Evolutionary conservation across 2,329 filamentous ascomycete species (phyloP).

Genomic region (Epichloe festucae): DNA sequence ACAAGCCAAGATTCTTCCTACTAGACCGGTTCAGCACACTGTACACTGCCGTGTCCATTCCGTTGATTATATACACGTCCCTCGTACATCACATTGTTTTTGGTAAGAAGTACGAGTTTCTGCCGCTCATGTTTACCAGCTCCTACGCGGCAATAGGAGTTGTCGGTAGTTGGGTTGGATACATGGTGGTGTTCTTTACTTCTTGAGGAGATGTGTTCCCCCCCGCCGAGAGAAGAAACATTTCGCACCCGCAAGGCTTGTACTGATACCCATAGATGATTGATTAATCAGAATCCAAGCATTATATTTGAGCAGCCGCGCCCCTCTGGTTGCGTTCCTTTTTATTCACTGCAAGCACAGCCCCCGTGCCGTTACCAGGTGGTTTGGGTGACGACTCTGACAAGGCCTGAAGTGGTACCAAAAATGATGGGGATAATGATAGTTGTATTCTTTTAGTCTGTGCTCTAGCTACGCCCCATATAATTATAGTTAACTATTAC

Average conservation of each 20-base stretch:
- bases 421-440: too few species aligned
- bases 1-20: slow-evolving; percentile 69
- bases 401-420: too few species aligned
- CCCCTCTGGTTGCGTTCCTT: not conserved
- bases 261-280: not conserved
- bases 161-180: slow-evolving; percentile 88
- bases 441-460: too few species aligned
- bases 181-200: slow-evolving; percentile 80
- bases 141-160: slow-evolving; percentile 91
- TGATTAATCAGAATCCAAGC: not conserved
- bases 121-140: slow-evolving; percentile 95
- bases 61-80: slow-evolving; percentile 79
- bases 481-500: too few species aligned
- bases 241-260: not conserved
- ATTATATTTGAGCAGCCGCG: too few species aligned
- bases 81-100: slow-evolving; percentile 74
- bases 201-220: slow-evolving; percentile 20
- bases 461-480: too few species aligned
- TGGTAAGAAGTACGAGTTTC: slow-evolving; percentile 72
- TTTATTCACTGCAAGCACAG: not conserved
- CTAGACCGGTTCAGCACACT: slow-evolving; percentile 82
- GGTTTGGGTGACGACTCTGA: too few species aligned
- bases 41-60: slow-evolving; percentile 83
- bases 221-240: not conserved
- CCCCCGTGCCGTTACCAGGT: too few species aligned